These are phyloP conservation scores for Debaryomycetaceae sp. DNA, from an alignment of 1,139 yeast species.

Conservation along the genomic window DNA sequence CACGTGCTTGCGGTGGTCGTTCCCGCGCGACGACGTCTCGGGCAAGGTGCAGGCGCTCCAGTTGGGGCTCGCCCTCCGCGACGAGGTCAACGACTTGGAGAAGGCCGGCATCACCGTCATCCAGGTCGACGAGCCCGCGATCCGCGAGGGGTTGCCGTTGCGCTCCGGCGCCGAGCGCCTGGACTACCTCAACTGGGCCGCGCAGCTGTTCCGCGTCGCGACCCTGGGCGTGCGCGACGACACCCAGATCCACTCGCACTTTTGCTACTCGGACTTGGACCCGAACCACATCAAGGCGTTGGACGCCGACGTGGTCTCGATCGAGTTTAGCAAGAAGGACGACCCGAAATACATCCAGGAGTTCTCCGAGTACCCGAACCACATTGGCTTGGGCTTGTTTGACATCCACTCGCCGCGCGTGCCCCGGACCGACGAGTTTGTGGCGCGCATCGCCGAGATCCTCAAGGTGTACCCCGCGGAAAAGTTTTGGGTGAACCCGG, in stretches of 20 bases:
- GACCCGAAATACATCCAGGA: conserved; percentile 96
- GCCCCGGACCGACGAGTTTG: conserved; percentile 94
- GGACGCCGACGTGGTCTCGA: conserved; percentile 98
- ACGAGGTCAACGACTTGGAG: conserved; percentile 96
- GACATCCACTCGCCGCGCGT: conserved; percentile 99
- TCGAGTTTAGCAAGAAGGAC: conserved; percentile 99
- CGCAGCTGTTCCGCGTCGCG: conserved; percentile 98
- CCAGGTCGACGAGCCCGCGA: conserved; percentile 99
- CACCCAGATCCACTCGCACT: conserved; percentile 98
- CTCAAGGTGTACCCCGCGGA: conserved; percentile 94
- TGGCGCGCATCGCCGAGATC: conserved; percentile 86
- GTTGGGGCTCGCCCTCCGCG: conserved; percentile 96
- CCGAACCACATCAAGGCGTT: conserved; percentile 98
- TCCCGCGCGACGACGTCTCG: conserved; percentile 98
- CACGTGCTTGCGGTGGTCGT: conserved; percentile 99
- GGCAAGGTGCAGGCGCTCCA: conserved; percentile 94
- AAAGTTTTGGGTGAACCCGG: conserved; percentile 99
- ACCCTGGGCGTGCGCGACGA: conserved; percentile 93
- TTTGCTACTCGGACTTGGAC: conserved; percentile 99
- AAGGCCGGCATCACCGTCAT: conserved; percentile 96
- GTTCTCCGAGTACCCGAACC: conserved; percentile 98
- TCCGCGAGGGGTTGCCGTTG: conserved; percentile 99
- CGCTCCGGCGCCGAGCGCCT: conserved; percentile 96
- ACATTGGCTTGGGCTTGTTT: conserved; percentile 97
- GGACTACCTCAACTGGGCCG: conserved; percentile 97